Conservation (phyloP, 1,139 yeast species). For the Casaregolazyma lundiana region DNA sequence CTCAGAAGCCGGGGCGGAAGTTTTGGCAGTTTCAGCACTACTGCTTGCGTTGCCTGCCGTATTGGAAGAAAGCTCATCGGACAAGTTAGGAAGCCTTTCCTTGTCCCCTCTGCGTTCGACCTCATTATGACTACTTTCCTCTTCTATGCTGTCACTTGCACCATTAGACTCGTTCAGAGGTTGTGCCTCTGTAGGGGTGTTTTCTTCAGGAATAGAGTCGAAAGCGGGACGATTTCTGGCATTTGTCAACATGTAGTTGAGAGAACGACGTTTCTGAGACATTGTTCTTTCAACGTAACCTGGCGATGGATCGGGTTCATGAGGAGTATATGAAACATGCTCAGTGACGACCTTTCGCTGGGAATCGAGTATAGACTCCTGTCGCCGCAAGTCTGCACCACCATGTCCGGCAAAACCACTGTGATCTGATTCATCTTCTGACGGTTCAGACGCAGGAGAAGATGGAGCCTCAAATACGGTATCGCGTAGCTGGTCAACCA, state of each 20-base stretch:
- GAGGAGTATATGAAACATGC: conserved; percentile 14
- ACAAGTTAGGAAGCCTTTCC: too few relatives aligned
- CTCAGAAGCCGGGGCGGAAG: not conserved
- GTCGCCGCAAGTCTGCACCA: conserved; percentile 23
- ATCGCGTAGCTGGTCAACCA: conserved; percentile 13
- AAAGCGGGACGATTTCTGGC: conserved; percentile 2
- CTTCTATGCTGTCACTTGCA: conserved; percentile 2
- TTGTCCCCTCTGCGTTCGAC: conserved; percentile 12
- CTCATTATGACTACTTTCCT: conserved; percentile 8
- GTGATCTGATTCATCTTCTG: conserved; percentile 15
- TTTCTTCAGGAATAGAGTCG: conserved; percentile 7
- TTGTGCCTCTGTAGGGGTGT: conserved; percentile 19
- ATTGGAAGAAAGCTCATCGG: too few relatives aligned
- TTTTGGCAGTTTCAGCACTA: not conserved
- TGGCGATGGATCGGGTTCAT: conserved; percentile 19
- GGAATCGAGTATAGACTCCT: conserved; percentile 32
- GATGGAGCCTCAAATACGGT: conserved; percentile 14
- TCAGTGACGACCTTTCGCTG: conserved; percentile 31
- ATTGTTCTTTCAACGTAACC: conserved; percentile 28
- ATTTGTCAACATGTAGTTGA: conserved; percentile 26
- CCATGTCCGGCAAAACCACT: conserved; percentile 7
- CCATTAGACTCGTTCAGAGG: not conserved
- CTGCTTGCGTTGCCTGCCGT: too few relatives aligned
- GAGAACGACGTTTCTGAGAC: conserved; percentile 29
- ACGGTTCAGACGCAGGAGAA: conserved; percentile 18